These are phyloP conservation scores for Pichia ethanolica DNA, from an alignment of 805 yeast species.

Conservation along the genomic window DNA sequence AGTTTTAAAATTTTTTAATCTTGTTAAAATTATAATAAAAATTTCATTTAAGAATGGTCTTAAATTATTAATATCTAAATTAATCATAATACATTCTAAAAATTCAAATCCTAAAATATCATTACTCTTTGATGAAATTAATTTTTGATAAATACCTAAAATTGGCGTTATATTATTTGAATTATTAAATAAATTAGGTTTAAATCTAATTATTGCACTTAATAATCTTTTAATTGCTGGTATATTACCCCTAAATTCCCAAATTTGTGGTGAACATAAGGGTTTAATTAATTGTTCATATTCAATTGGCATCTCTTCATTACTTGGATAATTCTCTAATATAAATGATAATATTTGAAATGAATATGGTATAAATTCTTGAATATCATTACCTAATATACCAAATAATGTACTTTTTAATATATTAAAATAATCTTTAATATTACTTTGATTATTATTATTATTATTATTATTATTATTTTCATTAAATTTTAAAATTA, in stretches of 20 bases:
- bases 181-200: constrained; percentile 33
- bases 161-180: constrained; percentile 57
- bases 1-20: constrained; percentile 75
- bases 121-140: constrained; percentile 75
- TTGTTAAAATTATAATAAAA: constrained; percentile 66
- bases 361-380: constrained; percentile 89
- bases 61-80: constrained; percentile 44
- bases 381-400: constrained; percentile 75
- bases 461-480: constrained; percentile 39
- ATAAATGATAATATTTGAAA: constrained; percentile 83
- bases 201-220: constrained; percentile 52
- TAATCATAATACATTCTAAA: constrained; percentile 57
- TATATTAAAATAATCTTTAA: constrained; percentile 37
- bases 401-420: constrained; percentile 61
- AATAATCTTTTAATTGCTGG: constrained; percentile 87
- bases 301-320: constrained; percentile 49
- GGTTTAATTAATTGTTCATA: constrained; percentile 70
- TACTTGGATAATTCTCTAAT: constrained; percentile 51
- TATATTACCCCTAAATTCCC: constrained; percentile 90
- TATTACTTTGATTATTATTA: constrained; percentile 27
- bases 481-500: constrained; percentile 48
- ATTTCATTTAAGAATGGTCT: constrained; percentile 59
- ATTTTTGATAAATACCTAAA: constrained; percentile 92
- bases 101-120: constrained; percentile 83
- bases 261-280: constrained; percentile 76